Conservation (phyloP, 1,284 basidiomycete genomes). For the Cryptococcus wingfieldii region DNA sequence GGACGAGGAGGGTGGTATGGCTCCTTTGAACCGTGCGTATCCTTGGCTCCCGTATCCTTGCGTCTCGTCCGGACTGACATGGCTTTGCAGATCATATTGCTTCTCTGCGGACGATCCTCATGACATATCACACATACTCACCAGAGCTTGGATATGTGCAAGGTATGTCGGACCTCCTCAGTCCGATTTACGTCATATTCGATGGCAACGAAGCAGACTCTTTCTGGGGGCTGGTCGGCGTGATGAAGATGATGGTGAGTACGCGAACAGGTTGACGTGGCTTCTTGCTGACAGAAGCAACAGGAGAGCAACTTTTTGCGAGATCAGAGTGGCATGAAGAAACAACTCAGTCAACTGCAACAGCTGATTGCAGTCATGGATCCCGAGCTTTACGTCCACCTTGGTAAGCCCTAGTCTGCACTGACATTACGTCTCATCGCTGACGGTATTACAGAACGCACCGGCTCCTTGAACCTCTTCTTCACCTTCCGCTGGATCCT, state of each 20-base stretch:
- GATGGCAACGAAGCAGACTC: slow-evolving; percentile 81
- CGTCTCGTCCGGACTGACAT: slow-evolving; percentile 2
- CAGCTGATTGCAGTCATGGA: slow-evolving; percentile 90
- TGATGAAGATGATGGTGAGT: slow-evolving; percentile 88
- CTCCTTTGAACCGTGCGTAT: slow-evolving; percentile 62
- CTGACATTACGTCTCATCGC: neutral
- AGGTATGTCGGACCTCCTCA: slow-evolving; percentile 88
- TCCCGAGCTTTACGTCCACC: slow-evolving; percentile 80
- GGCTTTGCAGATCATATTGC: slow-evolving; percentile 40
- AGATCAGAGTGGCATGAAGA: slow-evolving; percentile 98
- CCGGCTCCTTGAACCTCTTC: slow-evolving; percentile 88
- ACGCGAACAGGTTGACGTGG: neutral
- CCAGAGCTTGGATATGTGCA: slow-evolving; percentile 65
- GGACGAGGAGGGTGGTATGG: slow-evolving; percentile 70
- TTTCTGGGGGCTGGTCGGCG: slow-evolving; percentile 92
- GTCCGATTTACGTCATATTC: slow-evolving; percentile 88
- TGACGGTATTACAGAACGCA: slow-evolving; percentile 60
- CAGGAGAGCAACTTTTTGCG: slow-evolving; percentile 90
- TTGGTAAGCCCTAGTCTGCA: slow-evolving; percentile 54
- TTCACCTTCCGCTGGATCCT: slow-evolving; percentile 85
- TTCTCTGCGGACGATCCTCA: slow-evolving; percentile 57
- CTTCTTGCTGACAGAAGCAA: neutral
- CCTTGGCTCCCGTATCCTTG: neutral
- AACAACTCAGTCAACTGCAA: slow-evolving; percentile 81
- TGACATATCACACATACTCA: slow-evolving; percentile 91